Evolutionary conservation across 208 protist species (phyloP).

Genomic region (Sergeia podlipaevii): DNA sequence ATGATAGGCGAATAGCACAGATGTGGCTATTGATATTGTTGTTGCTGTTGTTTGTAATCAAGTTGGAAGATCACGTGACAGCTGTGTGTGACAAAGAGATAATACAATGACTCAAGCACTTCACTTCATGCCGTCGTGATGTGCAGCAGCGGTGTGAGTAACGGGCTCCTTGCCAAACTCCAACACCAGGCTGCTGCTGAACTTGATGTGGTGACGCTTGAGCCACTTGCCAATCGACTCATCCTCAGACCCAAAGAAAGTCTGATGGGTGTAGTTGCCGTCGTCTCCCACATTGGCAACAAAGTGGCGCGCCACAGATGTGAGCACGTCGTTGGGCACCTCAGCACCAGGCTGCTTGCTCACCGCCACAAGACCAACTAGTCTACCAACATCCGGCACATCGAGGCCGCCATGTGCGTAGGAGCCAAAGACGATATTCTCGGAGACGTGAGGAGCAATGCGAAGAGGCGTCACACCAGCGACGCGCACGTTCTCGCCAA

Average conservation of each 20-base stretch:
- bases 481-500: constrained; percentile 84
- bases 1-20: too few relatives aligned
- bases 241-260: constrained; percentile 68
- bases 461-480: constrained; percentile 46
- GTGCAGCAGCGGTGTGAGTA: constrained; percentile 38
- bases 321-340: constrained; percentile 37
- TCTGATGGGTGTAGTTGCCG: constrained; percentile 73
- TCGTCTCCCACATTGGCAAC: constrained; percentile 75
- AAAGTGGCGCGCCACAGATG: constrained; percentile 73
- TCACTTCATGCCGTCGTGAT: constrained; percentile 4
- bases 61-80: too few relatives aligned
- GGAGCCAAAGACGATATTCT: constrained; percentile 56
- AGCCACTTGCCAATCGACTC: constrained; percentile 86
- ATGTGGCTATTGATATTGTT: too few relatives aligned
- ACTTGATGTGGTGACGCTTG: constrained; percentile 66
- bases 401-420: constrained; percentile 75
- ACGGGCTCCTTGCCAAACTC: constrained; percentile 90
- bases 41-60: background rate
- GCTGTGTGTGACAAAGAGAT: too few relatives aligned
- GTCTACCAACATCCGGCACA: constrained; percentile 56
- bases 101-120: too few relatives aligned
- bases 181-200: constrained; percentile 73
- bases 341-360: constrained; percentile 24
- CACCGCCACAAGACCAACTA: constrained; percentile 76
- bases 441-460: constrained; percentile 37